Conservation (phyloP, 2,329 filamentous ascomycete species). For the Paecilomyces dactylethromorphus region DNA sequence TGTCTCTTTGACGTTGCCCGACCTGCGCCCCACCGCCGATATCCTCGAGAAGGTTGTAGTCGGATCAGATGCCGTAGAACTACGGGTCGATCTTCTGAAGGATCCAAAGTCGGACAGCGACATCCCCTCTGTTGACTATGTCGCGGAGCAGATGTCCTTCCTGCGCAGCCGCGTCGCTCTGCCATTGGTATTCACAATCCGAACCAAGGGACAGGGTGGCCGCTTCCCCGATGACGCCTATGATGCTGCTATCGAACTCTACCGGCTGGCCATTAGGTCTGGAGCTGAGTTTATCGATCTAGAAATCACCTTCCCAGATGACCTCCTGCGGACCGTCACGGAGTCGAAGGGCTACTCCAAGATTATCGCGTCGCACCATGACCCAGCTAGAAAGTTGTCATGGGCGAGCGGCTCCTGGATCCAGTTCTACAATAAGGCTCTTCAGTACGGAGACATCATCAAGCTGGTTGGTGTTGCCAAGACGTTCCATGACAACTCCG, state of each 20-base stretch:
- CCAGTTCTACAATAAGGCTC: slow-evolving; percentile 77
- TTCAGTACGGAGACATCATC: slow-evolving; percentile 87
- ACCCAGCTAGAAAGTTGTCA: slow-evolving; percentile 68
- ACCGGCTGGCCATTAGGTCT: slow-evolving; percentile 69
- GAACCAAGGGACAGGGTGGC: slow-evolving; percentile 80
- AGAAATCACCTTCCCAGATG: slow-evolving; percentile 77
- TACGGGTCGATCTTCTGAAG: slow-evolving; percentile 83
- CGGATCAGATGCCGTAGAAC: slow-evolving; percentile 86
- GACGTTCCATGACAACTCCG: slow-evolving; percentile 76
- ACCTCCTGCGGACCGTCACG: slow-evolving; percentile 63
- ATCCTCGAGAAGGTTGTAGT: slow-evolving; percentile 67
- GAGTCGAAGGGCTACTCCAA: slow-evolving; percentile 66
- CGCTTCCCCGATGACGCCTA: slow-evolving; percentile 72
- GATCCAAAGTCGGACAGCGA: slow-evolving; percentile 56
- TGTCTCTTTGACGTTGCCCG: slow-evolving; percentile 78
- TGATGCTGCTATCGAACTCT: slow-evolving; percentile 67
- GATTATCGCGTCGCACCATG: slow-evolving; percentile 94
- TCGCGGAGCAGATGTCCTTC: slow-evolving; percentile 74
- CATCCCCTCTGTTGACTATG: slow-evolving; percentile 63
- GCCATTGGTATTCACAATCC: slow-evolving; percentile 87
- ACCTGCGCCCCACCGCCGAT: slow-evolving; percentile 57
- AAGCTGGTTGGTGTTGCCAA: slow-evolving; percentile 84
- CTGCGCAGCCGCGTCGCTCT: slow-evolving; percentile 65
- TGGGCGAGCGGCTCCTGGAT: slow-evolving; percentile 96
- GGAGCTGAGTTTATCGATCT: slow-evolving; percentile 90